Conservation (phyloP, 306 rosid species). For the Gillenia trifoliata region DNA sequence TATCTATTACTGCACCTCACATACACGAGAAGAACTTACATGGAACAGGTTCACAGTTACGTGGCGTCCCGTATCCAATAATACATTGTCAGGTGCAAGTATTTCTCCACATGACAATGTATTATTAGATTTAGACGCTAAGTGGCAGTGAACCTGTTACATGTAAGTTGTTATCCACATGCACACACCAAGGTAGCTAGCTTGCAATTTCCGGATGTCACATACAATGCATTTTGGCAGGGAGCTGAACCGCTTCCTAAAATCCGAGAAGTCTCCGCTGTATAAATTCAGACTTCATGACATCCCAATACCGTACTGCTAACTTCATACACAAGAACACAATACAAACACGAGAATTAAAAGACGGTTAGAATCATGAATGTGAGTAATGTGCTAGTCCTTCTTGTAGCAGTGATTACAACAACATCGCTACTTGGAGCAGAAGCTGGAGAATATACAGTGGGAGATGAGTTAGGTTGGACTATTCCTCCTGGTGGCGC, state of each 20-base stretch:
- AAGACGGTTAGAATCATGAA: background rate
- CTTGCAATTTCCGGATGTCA: background rate
- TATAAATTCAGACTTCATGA: background rate
- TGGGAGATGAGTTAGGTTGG: constrained; percentile 42
- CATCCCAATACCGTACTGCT: background rate
- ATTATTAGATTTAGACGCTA: too few species aligned
- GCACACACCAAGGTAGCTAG: background rate
- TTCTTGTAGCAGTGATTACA: background rate
- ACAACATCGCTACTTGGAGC: background rate
- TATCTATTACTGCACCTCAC: too few species aligned
- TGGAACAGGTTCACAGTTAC: too few species aligned
- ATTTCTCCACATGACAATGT: too few species aligned
- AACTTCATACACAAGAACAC: background rate
- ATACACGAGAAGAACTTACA: too few species aligned
- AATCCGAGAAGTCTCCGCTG: background rate
- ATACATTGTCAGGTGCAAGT: too few species aligned
- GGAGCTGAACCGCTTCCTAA: background rate
- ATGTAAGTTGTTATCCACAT: too few species aligned
- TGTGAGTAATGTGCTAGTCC: background rate
- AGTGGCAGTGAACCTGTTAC: too few species aligned
- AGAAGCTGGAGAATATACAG: constrained; percentile 28
- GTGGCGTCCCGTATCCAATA: too few species aligned
- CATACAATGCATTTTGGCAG: background rate
- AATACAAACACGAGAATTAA: background rate
- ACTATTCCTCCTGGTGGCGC: constrained; percentile 26